Conservation (phyloP, 495 filamentous ascomycete species). For the Filosporella fistucella region DNA sequence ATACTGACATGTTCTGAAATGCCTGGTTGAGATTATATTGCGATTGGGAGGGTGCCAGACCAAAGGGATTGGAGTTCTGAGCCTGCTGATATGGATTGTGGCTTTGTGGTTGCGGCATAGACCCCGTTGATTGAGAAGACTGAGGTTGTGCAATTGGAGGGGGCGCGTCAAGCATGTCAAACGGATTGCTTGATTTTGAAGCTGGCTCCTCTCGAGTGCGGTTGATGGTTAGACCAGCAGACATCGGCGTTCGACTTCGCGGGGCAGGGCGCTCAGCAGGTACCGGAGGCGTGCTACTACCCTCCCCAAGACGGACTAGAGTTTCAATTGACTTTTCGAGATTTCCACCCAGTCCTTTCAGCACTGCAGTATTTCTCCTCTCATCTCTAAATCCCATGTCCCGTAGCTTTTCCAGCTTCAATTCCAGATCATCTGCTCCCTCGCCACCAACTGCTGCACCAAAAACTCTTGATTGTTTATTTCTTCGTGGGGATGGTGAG, state of each 20-base stretch:
- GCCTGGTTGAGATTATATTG: conserved; percentile 44
- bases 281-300: conserved; percentile 31
- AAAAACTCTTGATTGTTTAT: conserved; percentile 24
- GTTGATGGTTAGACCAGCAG: conserved; percentile 25
- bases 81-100: conserved; percentile 43
- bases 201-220: conserved; percentile 28
- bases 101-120: conserved; percentile 23
- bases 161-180: conserved; percentile 60
- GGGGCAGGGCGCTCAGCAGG: conserved; percentile 19
- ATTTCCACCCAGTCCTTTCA: conserved; percentile 78
- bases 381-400: conserved; percentile 95
- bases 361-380: conserved; percentile 68
- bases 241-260: conserved; percentile 38
- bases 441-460: conserved; percentile 15
- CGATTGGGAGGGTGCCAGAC: conserved; percentile 32
- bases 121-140: conserved; percentile 54
- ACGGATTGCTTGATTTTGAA: conserved; percentile 60
- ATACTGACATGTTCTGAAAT: conserved; percentile 69
- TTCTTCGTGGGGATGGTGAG: conserved; percentile 28
- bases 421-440: conserved; percentile 44
- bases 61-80: conserved; percentile 45
- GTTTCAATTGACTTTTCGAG: conserved; percentile 81
- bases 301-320: conserved; percentile 72
- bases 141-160: conserved; percentile 41
- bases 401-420: conserved; percentile 70